Conservation (phyloP, 2,329 filamentous ascomycete genomes). For the Tolypocladium guangdongense region DNA sequence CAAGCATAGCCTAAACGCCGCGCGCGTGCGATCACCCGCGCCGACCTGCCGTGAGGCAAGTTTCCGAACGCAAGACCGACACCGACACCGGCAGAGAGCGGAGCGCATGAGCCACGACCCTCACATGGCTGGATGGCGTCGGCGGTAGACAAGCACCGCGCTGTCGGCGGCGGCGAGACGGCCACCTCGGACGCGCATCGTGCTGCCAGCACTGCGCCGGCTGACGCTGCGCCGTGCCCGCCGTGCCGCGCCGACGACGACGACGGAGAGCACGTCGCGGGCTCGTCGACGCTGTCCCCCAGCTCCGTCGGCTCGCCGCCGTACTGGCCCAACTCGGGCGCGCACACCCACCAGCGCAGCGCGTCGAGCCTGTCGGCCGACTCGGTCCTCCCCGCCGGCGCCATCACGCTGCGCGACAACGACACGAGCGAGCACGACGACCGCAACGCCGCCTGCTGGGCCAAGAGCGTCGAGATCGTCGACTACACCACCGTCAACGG, state of each 20-base stretch:
- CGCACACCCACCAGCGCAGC: slow-evolving; percentile 23
- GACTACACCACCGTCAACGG: slow-evolving; percentile 48
- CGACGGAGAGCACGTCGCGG: not conserved
- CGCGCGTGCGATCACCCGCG: not conserved
- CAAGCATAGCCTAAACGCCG: not conserved
- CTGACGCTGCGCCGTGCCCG: not conserved
- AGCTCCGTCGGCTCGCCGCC: slow-evolving; percentile 27
- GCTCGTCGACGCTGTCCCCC: slow-evolving; percentile 14
- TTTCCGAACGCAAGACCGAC: not conserved
- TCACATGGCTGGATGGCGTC: slow-evolving; percentile 24
- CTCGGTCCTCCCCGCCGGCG: slow-evolving; percentile 38
- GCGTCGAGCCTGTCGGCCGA: slow-evolving; percentile 35
- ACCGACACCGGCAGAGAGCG: no score
- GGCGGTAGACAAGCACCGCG: slow-evolving; percentile 16
- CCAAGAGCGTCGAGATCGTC: slow-evolving; percentile 48
- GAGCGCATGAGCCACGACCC: slow-evolving; percentile 6
- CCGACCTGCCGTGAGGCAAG: not conserved
- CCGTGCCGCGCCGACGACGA: not conserved
- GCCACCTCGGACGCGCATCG: not conserved
- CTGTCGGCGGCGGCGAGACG: not conserved
- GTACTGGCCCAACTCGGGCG: slow-evolving; percentile 28
- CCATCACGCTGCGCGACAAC: slow-evolving; percentile 53
- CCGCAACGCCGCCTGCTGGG: slow-evolving; percentile 51
- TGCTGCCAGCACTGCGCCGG: not conserved
- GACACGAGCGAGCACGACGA: slow-evolving; percentile 40